Evolutionary conservation across 306 rosid genomes (phyloP), one percentile per base, ranked within the genome.

Genomic region (Trifolium fragiferum): DNA sequence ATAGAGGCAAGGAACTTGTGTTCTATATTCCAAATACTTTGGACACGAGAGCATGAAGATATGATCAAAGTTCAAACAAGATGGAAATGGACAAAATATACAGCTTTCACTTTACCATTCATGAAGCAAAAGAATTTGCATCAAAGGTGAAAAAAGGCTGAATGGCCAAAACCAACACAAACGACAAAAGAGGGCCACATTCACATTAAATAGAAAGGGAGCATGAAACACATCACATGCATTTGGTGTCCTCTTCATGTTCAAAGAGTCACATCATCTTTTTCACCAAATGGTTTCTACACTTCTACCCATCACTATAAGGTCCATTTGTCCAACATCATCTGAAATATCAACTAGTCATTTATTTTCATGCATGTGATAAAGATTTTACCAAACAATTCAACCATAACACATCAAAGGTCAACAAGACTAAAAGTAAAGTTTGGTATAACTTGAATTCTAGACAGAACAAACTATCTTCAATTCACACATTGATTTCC

Each of bases 401-500:
- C 63, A 49, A 55, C 46, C 74, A 69, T 23, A 57, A 68, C 64
- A 55, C 49, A 40, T 49, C 4, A 64, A 58, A 47, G 61, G 63
- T 64, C 78, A 63, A 54, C 25, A 18, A 55, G 14, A 27, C 67
- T 40, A 19, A 32, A 70, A 49, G 49, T 12, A n/a, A 51, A 41
- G 76, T 58, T 61, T n/a, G 43, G 38, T 35, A 79, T 7, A 32
- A 43, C 25, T 60, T 38, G 43, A 67, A 33, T 54, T 32, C 15
- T 35, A 67, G 59, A 60, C 61, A 78, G 43, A 70, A 66, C 69
- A 30, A 66, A 68, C 66, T 62, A 75, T 58, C 77, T 82, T 68
- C 83, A 87, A 76, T 84, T 73, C 87, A 86, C 84, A 66, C 84
- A 83, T 75, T 77, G 80, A 84, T 79, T 80, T 83, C 86, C 90